Evolutionary conservation across 768 basidiomycete species (phyloP).

Genomic region (Aureoboletus auriporus): DNA sequence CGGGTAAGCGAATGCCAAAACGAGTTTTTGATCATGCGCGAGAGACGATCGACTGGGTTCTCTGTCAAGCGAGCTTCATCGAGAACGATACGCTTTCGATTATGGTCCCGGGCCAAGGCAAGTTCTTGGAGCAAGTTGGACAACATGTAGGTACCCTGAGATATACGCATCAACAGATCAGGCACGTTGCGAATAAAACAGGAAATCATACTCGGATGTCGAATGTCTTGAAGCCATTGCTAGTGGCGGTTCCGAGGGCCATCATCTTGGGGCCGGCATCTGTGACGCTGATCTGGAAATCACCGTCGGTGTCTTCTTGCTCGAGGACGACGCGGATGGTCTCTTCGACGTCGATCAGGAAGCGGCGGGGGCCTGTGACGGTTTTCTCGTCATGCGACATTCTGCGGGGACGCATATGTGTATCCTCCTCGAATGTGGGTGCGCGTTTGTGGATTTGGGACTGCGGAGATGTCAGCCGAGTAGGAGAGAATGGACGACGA

Average conservation of each 20-base stretch:
- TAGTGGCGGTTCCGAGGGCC: constrained; percentile 92
- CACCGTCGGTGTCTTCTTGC: constrained; percentile 96
- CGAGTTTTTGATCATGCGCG: constrained; percentile 95
- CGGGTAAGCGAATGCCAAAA: constrained; percentile 98
- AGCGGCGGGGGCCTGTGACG: constrained; percentile 74
- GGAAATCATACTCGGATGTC: constrained; percentile 74
- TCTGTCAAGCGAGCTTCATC: constrained; percentile 97
- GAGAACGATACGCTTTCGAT: constrained; percentile 94
- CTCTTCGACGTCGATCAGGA: constrained; percentile 96
- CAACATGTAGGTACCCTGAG: constrained; percentile 96
- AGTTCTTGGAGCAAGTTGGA: constrained; percentile 99
- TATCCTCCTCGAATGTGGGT: constrained; percentile 75
- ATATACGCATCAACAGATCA: constrained; percentile 8
- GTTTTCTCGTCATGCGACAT: constrained; percentile 94
- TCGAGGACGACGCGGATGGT: constrained; percentile 94
- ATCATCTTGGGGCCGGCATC: constrained; percentile 97
- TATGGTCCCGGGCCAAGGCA: constrained; percentile 92
- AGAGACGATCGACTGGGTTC: constrained; percentile 95
- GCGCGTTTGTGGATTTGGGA: constrained; percentile 65
- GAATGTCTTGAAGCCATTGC: constrained; percentile 97
- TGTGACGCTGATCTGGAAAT: constrained; percentile 94
- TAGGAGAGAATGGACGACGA: constrained; percentile 1
- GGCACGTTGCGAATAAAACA: not conserved
- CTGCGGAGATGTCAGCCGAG: constrained; percentile 35
- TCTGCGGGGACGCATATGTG: constrained; percentile 66